phyloP scores from a whole-genome alignment of 2,329 filamentous ascomycete species.

The Sclerotinia sclerotiorum region DNA sequence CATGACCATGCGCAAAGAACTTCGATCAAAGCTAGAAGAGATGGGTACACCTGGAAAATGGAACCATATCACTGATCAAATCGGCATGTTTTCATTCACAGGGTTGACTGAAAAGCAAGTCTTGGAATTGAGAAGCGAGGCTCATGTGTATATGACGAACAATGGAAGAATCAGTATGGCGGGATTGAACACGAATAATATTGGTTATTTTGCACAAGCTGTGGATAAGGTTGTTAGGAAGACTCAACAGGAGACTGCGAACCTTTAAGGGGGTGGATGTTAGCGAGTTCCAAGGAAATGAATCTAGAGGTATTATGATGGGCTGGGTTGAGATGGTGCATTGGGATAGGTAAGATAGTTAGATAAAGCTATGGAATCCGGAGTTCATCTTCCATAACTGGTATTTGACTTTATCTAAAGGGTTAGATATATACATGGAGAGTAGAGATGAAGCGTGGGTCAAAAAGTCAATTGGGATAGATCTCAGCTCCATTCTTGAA shows the following conservation, averaged over 20 bases:
- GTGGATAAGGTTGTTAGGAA: conserved; percentile 74
- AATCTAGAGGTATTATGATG: too few species aligned
- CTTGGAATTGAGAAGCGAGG: conserved; percentile 64
- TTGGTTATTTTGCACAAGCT: conserved; percentile 90
- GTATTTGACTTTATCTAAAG: too few species aligned
- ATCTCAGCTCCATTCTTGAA: too few species aligned
- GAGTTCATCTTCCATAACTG: too few species aligned
- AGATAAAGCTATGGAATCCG: too few species aligned
- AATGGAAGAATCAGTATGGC: conserved; percentile 99
- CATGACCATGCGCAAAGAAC: conserved; percentile 79
- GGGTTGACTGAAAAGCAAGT: conserved; percentile 75
- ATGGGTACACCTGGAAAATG: conserved; percentile 84
- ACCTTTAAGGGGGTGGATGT: neutral
- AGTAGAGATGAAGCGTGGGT: too few species aligned
- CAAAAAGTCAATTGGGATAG: too few species aligned
- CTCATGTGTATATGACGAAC: conserved; percentile 91
- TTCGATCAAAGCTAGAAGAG: conserved; percentile 79
- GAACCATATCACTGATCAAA: conserved; percentile 98
- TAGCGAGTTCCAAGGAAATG: too few species aligned
- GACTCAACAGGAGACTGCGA: conserved; percentile 26
- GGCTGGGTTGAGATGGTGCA: too few species aligned
- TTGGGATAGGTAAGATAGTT: too few species aligned
- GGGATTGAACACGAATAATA: conserved; percentile 87
- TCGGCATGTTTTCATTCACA: conserved; percentile 98
- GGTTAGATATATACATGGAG: too few species aligned